Percentiles rank a stretch among this genome's conserved stretches.
These are phyloP conservation scores for Cyclostephanos invisitatus DNA, from an alignment of 108 stramenopile species.

Conservation along the genomic window DNA sequence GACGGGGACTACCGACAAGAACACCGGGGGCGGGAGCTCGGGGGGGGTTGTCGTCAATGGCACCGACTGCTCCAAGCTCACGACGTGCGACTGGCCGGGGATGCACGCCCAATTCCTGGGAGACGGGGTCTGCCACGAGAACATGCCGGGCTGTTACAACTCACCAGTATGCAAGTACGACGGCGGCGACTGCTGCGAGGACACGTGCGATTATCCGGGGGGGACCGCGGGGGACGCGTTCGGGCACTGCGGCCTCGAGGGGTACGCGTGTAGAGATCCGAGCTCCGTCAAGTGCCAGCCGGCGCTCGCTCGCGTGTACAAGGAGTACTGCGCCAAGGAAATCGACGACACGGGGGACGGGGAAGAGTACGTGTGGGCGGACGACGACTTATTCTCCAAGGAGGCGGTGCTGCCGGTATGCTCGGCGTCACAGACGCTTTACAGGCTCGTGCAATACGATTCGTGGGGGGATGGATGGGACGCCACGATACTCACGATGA, in stretches of 20 bases:
- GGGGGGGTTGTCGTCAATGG: background rate
- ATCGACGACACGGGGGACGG: constrained; percentile 24
- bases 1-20: background rate
- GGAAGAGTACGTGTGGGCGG: constrained; percentile 37
- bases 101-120: constrained; percentile 76
- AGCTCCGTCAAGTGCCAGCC: constrained; percentile 59
- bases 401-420: constrained; percentile 39
- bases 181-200: constrained; percentile 91
- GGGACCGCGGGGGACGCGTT: constrained; percentile 26
- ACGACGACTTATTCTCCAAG: constrained; percentile 13
- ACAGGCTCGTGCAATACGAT: constrained; percentile 77
- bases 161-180: constrained; percentile 80
- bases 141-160: constrained; percentile 89
- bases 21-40: constrained; percentile 2
- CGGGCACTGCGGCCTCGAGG: constrained; percentile 78
- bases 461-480: constrained; percentile 92
- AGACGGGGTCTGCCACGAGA: constrained; percentile 86
- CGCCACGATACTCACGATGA: constrained; percentile 54
- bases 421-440: constrained; percentile 43
- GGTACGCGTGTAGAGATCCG: constrained; percentile 88
- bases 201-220: constrained; percentile 55
- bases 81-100: constrained; percentile 80
- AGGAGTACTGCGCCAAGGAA: constrained; percentile 36
- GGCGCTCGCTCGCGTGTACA: constrained; percentile 52
- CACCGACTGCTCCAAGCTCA: constrained; percentile 73